Conservation (phyloP, 2,329 filamentous ascomycete species). For the Moelleriella libera region DNA sequence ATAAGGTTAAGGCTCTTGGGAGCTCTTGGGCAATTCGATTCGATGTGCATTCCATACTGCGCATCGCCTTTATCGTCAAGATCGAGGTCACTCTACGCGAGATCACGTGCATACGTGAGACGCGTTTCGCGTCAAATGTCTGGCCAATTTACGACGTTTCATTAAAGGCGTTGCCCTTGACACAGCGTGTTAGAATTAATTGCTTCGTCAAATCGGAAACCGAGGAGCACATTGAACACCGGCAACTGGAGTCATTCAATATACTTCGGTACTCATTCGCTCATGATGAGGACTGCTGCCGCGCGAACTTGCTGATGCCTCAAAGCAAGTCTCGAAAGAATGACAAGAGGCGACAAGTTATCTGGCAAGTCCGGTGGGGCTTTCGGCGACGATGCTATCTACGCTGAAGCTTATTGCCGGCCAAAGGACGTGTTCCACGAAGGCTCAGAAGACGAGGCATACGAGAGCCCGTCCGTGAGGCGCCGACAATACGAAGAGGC, state of each 20-base stretch:
- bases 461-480: constrained; percentile 29
- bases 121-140: constrained; percentile 11
- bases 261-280: too few species aligned
- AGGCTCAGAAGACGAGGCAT: constrained; percentile 44
- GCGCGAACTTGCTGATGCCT: too few species aligned
- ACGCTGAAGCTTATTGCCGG: constrained; percentile 27
- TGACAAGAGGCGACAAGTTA: neutral
- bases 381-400: constrained; percentile 21
- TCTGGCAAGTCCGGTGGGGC: neutral
- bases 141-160: neutral
- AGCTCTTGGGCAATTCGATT: too few species aligned
- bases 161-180: neutral
- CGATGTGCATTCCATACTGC: too few species aligned
- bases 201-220: neutral
- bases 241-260: too few species aligned
- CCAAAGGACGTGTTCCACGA: constrained; percentile 35
- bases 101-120: constrained; percentile 19
- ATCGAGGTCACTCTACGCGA: constrained; percentile 16
- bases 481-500: constrained; percentile 43
- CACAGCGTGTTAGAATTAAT: neutral
- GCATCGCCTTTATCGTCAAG: too few species aligned
- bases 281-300: too few species aligned
- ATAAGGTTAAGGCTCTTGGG: too few species aligned
- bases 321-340: neutral
- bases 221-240: too few species aligned